Evolutionary conservation across 768 basidiomycete species (phyloP), one percentile per base, ranked within the genome.

Genomic region (Lactarius indigo): DNA sequence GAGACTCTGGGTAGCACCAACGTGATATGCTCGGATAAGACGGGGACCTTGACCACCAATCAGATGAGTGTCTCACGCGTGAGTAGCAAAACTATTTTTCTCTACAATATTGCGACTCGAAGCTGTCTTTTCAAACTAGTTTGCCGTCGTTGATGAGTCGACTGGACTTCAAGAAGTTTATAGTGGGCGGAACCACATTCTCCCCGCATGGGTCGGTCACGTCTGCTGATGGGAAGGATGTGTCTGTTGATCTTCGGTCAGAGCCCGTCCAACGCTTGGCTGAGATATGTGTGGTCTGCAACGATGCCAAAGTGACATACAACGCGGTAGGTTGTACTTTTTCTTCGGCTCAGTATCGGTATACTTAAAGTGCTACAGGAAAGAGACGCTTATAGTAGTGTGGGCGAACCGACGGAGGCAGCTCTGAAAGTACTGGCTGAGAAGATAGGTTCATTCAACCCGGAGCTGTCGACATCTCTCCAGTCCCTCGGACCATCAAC

Each of bases 21-120:
- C 75, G 94, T 99, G 58, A 98, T 99, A 71, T 99, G 96, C 77
- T 96, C 94, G 3, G 96, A 99, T 79, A 99, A 99, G 83, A 99
- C 96, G 30, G 96, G 96, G 58, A 96, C 94, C 39, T 74, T 97
- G 73, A 97, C 95, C 12, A 97, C 94, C 17, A 97, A 94, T 77
- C 96, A 98, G 75, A 98, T 98, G 96, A 92, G 93, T 72, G 92
- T 98, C 28, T 90, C 92, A 37, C 85, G 81, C 77, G 89, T 92
- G 76, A 63, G 81, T 77, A 10, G 0, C 28, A 33, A 37, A 15
- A 1, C 33, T 23, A 7, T 39, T 9, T 9, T 44, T 61, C 7
- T 44, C 18, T 30, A 33, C 20, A 31, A 17, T 20, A 12, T 3
- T 31, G 54, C 3, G 28, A 57, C 39, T 37, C 57, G n/a, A 47